Base-by-base conservation (phyloP, 352 stramenopile genomes). In the Hyaloperonospora brassicae region DNA sequence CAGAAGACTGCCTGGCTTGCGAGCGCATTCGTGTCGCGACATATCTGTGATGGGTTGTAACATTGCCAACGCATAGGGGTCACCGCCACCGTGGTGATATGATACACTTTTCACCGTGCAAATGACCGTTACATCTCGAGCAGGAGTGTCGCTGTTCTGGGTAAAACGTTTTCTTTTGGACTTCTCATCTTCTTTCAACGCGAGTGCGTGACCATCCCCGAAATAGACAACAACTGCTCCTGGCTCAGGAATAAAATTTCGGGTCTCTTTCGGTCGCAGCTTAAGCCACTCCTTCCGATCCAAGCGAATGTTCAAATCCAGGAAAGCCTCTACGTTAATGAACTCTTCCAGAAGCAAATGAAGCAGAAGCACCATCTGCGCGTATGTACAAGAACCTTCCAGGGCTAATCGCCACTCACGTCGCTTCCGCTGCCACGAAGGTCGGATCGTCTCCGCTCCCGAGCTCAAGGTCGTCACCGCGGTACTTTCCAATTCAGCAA, bases 251-350 rank as follows among this genome's bases (percentile, higher is more conserved):
- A 89, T 77, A 51, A 89, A 93, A 47, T 90, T 90, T 27, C 75
- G 64, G 2, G 57, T 68, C 34, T 89, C 78, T 42, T 93, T 90
- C 3, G 67, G 55, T 21, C 79, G 78, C 27, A 93, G 58, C 57
- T 90, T 86, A 31, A 93, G 51, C 76, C 79, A 93, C 31, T 93
- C 79, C 12, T 79, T 84, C 21, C 79, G 65, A 50, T 90, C 74
- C 11, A 93, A 64, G 14, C 71, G 66, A 5, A 81, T 70, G 27
- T 84, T 78, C 13, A 88, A 61, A 60, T 93, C 83, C 69, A 88
- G 76, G 48, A 90, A 90, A 14, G 78, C 77, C 53, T 90, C 79
- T 17, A 87, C 69, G 47, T 89, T 79, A 48, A 92, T 73, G 45
- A 85, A 87, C 59, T 92, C 77, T 43, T 84, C 76, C 11, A 92